These are phyloP conservation scores for Candida dubliniensis DNA, from an alignment of 1,139 yeast species.

Conservation along the genomic window DNA sequence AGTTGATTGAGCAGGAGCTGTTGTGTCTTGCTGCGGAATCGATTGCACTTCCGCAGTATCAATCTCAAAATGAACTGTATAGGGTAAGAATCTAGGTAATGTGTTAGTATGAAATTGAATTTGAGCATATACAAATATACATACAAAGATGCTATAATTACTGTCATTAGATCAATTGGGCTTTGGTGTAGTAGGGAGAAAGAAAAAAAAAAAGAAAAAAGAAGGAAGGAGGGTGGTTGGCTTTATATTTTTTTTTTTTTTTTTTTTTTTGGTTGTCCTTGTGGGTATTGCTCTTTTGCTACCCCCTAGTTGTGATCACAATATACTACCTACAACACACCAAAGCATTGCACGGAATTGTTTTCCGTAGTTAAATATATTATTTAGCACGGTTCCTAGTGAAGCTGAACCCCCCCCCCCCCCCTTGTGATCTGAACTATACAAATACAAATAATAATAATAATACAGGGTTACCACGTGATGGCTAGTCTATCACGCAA, in stretches of 20 bases:
- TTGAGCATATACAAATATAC: slow-evolving; percentile 24
- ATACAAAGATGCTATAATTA: slow-evolving; percentile 62
- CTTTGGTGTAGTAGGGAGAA: not conserved
- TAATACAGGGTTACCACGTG: not conserved
- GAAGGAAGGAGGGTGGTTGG: not conserved
- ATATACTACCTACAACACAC: no score
- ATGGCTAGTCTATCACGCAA: slow-evolving; percentile 6
- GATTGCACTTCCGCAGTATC: slow-evolving; percentile 11
- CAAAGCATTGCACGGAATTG: no score
- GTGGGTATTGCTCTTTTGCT: no score
- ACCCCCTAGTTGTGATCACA: no score
- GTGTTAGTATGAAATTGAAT: slow-evolving; percentile 9
- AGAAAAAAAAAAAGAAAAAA: not conserved
- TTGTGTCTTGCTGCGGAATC: slow-evolving; percentile 11
- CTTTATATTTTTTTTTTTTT: not conserved
- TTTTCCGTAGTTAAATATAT: no score
- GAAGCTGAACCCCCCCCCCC: no score
- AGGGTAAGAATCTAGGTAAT: slow-evolving; percentile 59
- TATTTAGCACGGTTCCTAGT: no score
- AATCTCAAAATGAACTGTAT: slow-evolving; percentile 69
- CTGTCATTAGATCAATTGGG: slow-evolving; percentile 41
- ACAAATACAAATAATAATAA: not conserved
- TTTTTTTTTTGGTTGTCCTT: not conserved
- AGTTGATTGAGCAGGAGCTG: slow-evolving; percentile 7
- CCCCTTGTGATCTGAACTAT: no score